Conservation (phyloP, 1,139 yeast species). For the Candida neerlandica region DNA sequence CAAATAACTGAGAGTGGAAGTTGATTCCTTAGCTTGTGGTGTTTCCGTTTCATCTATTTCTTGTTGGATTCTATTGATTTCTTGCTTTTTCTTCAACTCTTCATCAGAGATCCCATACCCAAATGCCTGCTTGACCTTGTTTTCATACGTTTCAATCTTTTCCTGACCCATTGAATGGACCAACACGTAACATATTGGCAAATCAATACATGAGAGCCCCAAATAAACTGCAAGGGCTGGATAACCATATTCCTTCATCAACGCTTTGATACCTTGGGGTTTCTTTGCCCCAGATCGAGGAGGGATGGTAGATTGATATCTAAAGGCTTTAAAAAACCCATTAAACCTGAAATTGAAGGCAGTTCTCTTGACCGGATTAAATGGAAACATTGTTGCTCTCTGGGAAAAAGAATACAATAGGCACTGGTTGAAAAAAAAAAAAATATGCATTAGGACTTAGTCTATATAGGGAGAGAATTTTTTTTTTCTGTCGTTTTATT, state of each 20-base stretch:
- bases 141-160: slow-evolving; percentile 66
- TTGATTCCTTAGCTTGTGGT: slow-evolving; percentile 6
- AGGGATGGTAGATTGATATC: slow-evolving; percentile 25
- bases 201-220: slow-evolving; percentile 68
- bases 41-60: slow-evolving; percentile 18
- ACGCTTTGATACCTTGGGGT: slow-evolving; percentile 58
- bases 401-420: background rate
- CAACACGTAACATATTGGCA: slow-evolving; percentile 77
- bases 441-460: background rate
- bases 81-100: slow-evolving; percentile 38
- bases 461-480: background rate
- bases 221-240: slow-evolving; percentile 87
- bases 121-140: slow-evolving; percentile 56
- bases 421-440: background rate
- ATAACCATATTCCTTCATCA: slow-evolving; percentile 87
- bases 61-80: slow-evolving; percentile 31
- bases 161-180: slow-evolving; percentile 91
- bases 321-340: slow-evolving; percentile 8
- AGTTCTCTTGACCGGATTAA: slow-evolving; percentile 15
- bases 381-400: slow-evolving; percentile 14
- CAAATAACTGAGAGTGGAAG: slow-evolving; percentile 9
- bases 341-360: background rate
- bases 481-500: background rate
- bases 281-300: slow-evolving; percentile 14
- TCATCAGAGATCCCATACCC: slow-evolving; percentile 56